Percentiles rank a stretch among this genome's conserved stretches.
Evolutionary conservation across 2,329 filamentous ascomycete species (phyloP).

Genomic region (Xylariaceae sp.): DNA sequence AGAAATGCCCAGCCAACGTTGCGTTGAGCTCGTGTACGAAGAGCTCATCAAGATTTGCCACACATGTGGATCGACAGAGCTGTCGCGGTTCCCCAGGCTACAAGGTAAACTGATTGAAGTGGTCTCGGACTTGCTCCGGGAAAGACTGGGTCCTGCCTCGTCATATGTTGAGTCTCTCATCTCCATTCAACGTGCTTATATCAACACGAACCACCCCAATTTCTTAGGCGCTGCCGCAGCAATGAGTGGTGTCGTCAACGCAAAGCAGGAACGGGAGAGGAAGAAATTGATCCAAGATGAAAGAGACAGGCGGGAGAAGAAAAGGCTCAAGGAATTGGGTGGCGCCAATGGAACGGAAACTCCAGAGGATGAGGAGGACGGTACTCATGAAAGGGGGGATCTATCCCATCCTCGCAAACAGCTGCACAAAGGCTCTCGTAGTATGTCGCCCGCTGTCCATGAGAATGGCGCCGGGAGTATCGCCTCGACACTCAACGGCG

Average conservation of each 20-base stretch:
- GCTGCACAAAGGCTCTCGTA: conserved; percentile 61
- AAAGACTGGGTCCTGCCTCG: conserved; percentile 85
- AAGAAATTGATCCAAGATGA: conserved; percentile 78
- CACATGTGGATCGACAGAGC: conserved; percentile 92
- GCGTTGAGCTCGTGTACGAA: conserved; percentile 96
- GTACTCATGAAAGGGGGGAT: conserved; percentile 53
- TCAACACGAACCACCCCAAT: conserved; percentile 99
- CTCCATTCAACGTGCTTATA: conserved; percentile 95
- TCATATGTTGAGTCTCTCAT: conserved; percentile 94
- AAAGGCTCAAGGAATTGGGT: conserved; percentile 78
- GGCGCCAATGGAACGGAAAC: conserved; percentile 70
- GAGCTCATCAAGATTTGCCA: conserved; percentile 99
- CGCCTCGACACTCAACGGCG: conserved; percentile 65
- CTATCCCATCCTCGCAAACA: conserved; percentile 61
- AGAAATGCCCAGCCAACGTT: conserved; percentile 91
- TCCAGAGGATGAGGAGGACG: conserved; percentile 69
- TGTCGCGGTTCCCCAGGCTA: conserved; percentile 85
- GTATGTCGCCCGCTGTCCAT: conserved; percentile 77
- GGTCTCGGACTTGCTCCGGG: conserved; percentile 89
- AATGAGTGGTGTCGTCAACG: conserved; percentile 94
- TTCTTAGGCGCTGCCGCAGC: conserved; percentile 95
- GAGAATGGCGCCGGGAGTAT: conserved; percentile 63
- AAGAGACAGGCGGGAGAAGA: conserved; percentile 78
- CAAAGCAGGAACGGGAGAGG: conserved; percentile 91
- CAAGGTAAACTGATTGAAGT: conserved; percentile 98